phyloP scores from a whole-genome alignment of 176 grass and related monocot genomes.

The Microstegium vimineum region DNA sequence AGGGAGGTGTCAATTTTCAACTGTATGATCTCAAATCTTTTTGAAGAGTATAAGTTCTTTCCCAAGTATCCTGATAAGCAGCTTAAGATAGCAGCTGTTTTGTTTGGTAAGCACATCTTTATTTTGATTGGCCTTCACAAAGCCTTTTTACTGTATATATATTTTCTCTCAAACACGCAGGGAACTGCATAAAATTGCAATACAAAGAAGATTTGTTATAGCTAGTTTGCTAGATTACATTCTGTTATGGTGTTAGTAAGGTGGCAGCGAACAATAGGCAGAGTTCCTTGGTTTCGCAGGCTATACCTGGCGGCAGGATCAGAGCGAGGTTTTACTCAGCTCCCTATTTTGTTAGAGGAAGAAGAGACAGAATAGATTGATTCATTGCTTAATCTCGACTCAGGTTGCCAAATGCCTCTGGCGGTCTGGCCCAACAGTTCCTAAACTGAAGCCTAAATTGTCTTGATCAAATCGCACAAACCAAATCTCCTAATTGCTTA shows the following conservation, averaged over 20 bases:
- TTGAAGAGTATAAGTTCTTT: slow-evolving; percentile 94
- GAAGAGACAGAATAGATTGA: background rate
- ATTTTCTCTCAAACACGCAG: background rate
- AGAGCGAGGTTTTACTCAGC: background rate
- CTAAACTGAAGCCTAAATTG: background rate
- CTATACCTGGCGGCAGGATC: background rate
- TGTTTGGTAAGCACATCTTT: slow-evolving; percentile 62
- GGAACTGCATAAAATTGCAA: background rate
- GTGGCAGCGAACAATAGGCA: background rate
- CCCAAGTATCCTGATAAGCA: slow-evolving; percentile 81
- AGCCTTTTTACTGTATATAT: background rate
- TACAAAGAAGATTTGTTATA: background rate
- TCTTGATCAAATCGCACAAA: background rate
- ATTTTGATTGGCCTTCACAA: background rate
- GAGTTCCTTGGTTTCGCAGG: background rate
- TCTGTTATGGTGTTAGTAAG: background rate
- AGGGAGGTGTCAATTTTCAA: slow-evolving; percentile 65
- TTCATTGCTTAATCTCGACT: background rate
- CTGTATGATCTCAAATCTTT: slow-evolving; percentile 77
- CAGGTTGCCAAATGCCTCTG: background rate
- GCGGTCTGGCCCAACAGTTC: background rate
- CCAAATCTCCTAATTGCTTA: background rate
- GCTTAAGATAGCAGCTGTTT: slow-evolving; percentile 73
- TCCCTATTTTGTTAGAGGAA: background rate
- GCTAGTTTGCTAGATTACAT: background rate